Conservation (phyloP, 176 grass and related monocot genomes). For the Ampelocalamus luodianensis region DNA sequence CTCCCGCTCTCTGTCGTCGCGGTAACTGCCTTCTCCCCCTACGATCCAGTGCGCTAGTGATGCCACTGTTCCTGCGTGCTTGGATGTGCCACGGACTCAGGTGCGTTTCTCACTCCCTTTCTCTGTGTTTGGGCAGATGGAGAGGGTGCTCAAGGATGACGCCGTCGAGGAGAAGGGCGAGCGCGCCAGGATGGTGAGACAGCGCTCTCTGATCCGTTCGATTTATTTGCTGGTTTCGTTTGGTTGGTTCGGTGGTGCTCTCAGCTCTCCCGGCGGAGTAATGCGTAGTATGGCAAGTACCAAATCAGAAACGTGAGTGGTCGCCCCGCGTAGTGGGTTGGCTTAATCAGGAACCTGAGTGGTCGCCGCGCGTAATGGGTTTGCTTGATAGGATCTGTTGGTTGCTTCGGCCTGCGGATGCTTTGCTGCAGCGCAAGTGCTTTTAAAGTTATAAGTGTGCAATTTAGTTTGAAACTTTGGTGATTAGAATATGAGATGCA, state of each 20-base stretch:
- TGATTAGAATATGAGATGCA: background rate
- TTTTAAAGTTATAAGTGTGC: background rate
- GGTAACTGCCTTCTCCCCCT: background rate
- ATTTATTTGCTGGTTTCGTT: background rate
- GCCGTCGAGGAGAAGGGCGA: constrained; percentile 57
- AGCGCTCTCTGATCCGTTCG: background rate
- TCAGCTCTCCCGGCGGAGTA: background rate
- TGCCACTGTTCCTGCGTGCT: background rate
- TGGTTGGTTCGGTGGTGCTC: background rate
- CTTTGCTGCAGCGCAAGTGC: background rate
- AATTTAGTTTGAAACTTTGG: background rate
- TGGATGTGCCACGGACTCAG: background rate
- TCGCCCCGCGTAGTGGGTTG: too few relatives aligned
- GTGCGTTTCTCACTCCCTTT: background rate
- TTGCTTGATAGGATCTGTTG: background rate
- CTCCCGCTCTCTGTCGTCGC: background rate
- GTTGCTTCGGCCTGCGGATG: background rate
- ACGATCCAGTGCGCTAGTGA: background rate
- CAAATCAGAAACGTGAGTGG: background rate
- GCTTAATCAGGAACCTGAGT: background rate
- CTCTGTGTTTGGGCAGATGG: constrained; percentile 23
- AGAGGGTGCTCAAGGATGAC: constrained; percentile 61
- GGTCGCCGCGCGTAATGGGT: too few relatives aligned
- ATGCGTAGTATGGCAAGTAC: background rate
- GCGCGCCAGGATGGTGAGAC: constrained; percentile 52